Evolutionary conservation across 768 basidiomycete species (phyloP).

Genomic region (Naematelia aurantialba): DNA sequence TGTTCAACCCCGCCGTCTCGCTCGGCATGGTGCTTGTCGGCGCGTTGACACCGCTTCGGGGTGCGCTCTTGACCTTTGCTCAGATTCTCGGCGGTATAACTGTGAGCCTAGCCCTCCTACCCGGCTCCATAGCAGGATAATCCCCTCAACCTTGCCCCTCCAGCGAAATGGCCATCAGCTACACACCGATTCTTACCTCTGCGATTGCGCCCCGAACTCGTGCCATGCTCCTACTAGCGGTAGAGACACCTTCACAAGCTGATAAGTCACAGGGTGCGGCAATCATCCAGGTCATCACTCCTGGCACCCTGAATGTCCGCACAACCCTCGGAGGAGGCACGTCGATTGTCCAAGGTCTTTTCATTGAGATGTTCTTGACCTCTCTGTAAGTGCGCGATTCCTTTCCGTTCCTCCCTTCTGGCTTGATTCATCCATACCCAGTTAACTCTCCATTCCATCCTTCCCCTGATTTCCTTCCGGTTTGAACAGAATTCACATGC

Average conservation of each 20-base stretch:
- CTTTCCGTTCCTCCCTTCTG: neutral
- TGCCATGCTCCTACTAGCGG: too few relatives aligned
- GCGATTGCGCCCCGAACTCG: too few relatives aligned
- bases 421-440: too few relatives aligned
- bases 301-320: slow-evolving; percentile 41
- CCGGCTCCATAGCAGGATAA: too few relatives aligned
- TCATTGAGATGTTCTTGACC: slow-evolving; percentile 52
- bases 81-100: slow-evolving; percentile 51
- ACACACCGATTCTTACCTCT: too few relatives aligned
- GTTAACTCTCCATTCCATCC: neutral
- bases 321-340: slow-evolving; percentile 42
- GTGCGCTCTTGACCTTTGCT: slow-evolving; percentile 43
- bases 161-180: too few relatives aligned
- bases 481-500: slow-evolving; percentile 2
- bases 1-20: slow-evolving; percentile 52
- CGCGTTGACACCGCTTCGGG: slow-evolving; percentile 49
- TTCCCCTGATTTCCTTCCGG: neutral
- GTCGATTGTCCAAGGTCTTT: slow-evolving; percentile 47
- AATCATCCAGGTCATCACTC: slow-evolving; percentile 45
- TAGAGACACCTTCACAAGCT: too few relatives aligned
- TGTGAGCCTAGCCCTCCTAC: slow-evolving; percentile 10
- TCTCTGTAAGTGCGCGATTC: slow-evolving; percentile 19
- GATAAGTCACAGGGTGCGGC: slow-evolving; percentile 45
- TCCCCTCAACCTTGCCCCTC: too few relatives aligned
- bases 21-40: slow-evolving; percentile 51